Evolutionary conservation across 345 rosid species (phyloP), one percentile per base, ranked within the genome.

Genomic region (Citrus hindsii): DNA sequence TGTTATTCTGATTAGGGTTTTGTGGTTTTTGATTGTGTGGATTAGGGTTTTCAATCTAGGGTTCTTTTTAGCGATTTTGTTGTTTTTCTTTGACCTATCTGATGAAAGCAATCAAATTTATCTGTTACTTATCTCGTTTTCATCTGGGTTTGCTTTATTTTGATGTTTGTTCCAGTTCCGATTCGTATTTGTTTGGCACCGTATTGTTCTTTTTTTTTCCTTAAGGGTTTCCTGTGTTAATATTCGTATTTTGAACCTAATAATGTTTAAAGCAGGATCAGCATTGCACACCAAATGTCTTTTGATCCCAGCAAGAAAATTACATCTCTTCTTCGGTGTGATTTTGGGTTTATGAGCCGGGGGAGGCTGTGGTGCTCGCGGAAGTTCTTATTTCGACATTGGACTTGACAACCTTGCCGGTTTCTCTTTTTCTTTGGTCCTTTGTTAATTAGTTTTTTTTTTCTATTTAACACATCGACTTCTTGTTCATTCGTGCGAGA

Each of bases 341-440:
- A 76, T 70, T 89, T 88, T 76, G 86, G 88, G 92, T 89, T 89
- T 84, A 85, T 91, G 94, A 90, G 84, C 91, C 79, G 87, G 66
- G 90, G 95, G 84, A 90, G 89, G 83, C 85, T 85, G 79, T 89
- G 98, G 89, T 90, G 87, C 67, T 80, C 91, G 24, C 81, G 87
- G 75, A 90, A 83, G 81, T 79, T 77, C 72, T 69, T 85, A 37
- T 91, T 92, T 75, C 84, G 89, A 16, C 92, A 91, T 72, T 91
- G 94, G 97, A 90, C 92, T 82, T 93, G 93, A 86, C 88, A 6
- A 28, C 30, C 71, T 3, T 77, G 67, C 24, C 46, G 42, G 46
- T 73, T 37, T 12, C 65, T 0, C 22, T 55, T 37, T 28, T 2
- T 74, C 75, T 53, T 18, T 9, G 46, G 71, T 79, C 65, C 28